A percentile compares a stretch with the other conserved stretches of the same genome.
Conservation (phyloP, 768 basidiomycete genomes). For the Strobilomyces confusus region DNA sequence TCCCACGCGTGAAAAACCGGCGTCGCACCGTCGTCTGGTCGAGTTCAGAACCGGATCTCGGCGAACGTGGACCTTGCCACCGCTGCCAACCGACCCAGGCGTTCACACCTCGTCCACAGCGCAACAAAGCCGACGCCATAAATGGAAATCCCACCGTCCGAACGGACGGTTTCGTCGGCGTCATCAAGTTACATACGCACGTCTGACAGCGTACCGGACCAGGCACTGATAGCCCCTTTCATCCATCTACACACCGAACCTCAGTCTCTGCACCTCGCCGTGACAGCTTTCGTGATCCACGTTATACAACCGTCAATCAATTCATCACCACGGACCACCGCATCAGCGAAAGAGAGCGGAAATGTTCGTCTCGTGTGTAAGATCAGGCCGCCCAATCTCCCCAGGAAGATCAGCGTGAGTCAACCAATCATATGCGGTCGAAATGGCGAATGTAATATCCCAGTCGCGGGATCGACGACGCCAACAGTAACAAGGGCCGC, state of each 20-base stretch:
- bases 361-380: neutral
- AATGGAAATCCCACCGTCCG: neutral
- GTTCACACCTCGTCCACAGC: neutral
- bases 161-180: neutral
- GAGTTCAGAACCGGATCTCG: neutral
- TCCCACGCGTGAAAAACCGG: constrained; percentile 1
- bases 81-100: too few relatives aligned
- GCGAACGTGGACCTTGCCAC: too few relatives aligned
- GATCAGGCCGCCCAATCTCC: too few relatives aligned
- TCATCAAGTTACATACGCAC: too few relatives aligned
- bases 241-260: neutral
- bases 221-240: too few relatives aligned
- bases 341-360: neutral
- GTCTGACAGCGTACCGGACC: too few relatives aligned
- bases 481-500: neutral
- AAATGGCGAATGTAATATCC: too few relatives aligned
- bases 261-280: neutral
- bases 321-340: neutral
- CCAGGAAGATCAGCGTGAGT: too few relatives aligned
- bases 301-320: neutral
- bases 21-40: neutral
- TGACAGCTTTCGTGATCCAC: neutral
- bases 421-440: too few relatives aligned
- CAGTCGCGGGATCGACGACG: neutral
- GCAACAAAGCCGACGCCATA: neutral